Base-by-base conservation (phyloP, 805 yeast genomes). In the Pichia paraexigua region DNA sequence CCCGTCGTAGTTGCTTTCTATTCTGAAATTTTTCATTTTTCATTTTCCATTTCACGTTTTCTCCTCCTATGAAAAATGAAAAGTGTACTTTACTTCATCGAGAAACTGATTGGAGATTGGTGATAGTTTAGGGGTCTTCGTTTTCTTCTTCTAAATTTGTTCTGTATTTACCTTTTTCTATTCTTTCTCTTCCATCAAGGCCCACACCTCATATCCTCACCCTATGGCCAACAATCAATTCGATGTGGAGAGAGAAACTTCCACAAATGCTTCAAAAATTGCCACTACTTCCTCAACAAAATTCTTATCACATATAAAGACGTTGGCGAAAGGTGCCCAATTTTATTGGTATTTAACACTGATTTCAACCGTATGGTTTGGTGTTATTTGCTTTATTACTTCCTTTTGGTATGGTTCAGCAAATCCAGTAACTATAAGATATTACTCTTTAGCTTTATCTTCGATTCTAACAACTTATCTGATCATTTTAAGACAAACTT, bases 271-370 rank as follows among this genome's bases (percentile, higher is more conserved):
- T 5, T 35, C 39, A 10, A 35, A n/a, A 35, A 17, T 35, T 20
- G 12, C n/a, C 20, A 11, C 25, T 5, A 30, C 30, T 24, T 20
- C 46, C 2, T 21, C 50, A 24, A 18, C 15, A 3, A 9, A 13
- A 9, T 51, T 54, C 17, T 18, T 46, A 11, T 11, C 45, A n/a
- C 58, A 56, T 42, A 18, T 60, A 17, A 50, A 49, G 30, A 47
- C 41, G 25, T 54, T 64, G 13, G 48, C 59, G 13, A 52, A 67
- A 56, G 76, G 82, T 12, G 80, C 81, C 10, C 88, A 83, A 62
- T 82, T 84, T 61, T 80, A 80, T 58, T 84, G 91, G 91, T 84
- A 77, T 57, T 49, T 81, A 27, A 84, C 86, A 18, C 87, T 84
- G 64, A 71, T 77, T 15, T 61, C 72, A 32, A 77, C 82, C 2